These are phyloP conservation scores for Stachybotrys echinatus DNA, from an alignment of 2,329 filamentous ascomycete species.

Conservation along the genomic window DNA sequence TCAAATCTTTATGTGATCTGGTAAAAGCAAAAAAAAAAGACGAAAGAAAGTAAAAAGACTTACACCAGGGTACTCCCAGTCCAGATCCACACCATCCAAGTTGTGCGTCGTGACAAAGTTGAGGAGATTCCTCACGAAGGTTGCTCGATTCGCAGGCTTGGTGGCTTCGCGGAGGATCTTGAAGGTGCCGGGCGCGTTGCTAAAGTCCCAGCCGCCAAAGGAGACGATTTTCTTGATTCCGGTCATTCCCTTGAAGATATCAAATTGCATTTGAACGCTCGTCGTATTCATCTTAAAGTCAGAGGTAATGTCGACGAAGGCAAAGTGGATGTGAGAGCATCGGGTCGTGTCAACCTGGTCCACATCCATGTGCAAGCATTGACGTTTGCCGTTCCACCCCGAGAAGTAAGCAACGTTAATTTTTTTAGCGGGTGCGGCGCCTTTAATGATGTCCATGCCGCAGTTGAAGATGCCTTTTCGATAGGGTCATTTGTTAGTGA, in stretches of 20 bases:
- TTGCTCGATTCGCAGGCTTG: constrained; percentile 20
- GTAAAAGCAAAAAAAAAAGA: background rate
- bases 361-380: constrained; percentile 19
- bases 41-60: background rate
- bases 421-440: constrained; percentile 2
- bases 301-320: constrained; percentile 24
- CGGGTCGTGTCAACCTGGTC: constrained; percentile 4
- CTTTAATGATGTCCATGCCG: background rate
- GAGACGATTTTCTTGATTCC: constrained; percentile 18
- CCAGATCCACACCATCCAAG: constrained; percentile 33
- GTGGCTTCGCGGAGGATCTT: constrained; percentile 12
- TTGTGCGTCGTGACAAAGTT: constrained; percentile 29
- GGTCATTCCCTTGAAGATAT: constrained; percentile 9
- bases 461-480: background rate
- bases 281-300: constrained; percentile 10
- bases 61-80: constrained; percentile 34
- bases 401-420: constrained; percentile 20
- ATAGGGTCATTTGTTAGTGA: too few species aligned
- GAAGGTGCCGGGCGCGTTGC: constrained; percentile 7
- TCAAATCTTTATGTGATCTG: too few species aligned
- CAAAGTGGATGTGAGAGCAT: constrained; percentile 29
- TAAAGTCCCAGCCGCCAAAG: constrained; percentile 22
- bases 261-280: constrained; percentile 12
- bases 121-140: constrained; percentile 24
- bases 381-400: constrained; percentile 22